Evolutionary conservation across 441 rosid species (phyloP).

Genomic region (Erodium moschatum): DNA sequence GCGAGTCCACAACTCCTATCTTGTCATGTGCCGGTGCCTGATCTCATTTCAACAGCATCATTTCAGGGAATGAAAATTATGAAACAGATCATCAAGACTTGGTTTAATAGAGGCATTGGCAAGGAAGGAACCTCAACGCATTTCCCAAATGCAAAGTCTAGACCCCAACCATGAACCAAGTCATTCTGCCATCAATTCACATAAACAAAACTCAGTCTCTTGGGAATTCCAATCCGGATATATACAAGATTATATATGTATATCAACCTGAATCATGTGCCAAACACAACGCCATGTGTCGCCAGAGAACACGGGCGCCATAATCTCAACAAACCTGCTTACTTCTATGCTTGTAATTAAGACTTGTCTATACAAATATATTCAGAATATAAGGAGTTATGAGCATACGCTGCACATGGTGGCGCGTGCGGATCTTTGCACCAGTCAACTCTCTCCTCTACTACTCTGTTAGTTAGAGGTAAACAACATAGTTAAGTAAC

Average conservation of each 20-base stretch:
- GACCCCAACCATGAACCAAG: slow-evolving; percentile 99
- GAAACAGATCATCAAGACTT: too few relatives aligned
- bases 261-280: slow-evolving; percentile 89
- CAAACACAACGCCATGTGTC: slow-evolving; percentile 96
- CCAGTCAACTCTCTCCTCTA: slow-evolving; percentile 75
- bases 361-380: too few relatives aligned
- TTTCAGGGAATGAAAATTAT: background rate
- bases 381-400: slow-evolving; percentile 5
- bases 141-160: slow-evolving; percentile 82
- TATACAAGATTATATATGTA: background rate
- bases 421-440: slow-evolving; percentile 72
- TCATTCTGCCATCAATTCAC: slow-evolving; percentile 54
- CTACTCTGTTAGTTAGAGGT: slow-evolving; percentile 35
- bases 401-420: slow-evolving; percentile 94
- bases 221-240: too few relatives aligned
- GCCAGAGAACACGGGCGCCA: slow-evolving; percentile 96
- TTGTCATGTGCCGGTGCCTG: slow-evolving; percentile 77
- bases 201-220: background rate
- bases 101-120: too few relatives aligned
- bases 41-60: background rate
- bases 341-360: slow-evolving; percentile 9
- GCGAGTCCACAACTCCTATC: slow-evolving; percentile 94
- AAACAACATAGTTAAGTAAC: slow-evolving; percentile 11
- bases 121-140: slow-evolving; percentile 62
- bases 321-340: slow-evolving; percentile 86